phyloP scores from a whole-genome alignment of 2,329 filamentous ascomycete species.

The Pseudogymnoascus sp. region DNA sequence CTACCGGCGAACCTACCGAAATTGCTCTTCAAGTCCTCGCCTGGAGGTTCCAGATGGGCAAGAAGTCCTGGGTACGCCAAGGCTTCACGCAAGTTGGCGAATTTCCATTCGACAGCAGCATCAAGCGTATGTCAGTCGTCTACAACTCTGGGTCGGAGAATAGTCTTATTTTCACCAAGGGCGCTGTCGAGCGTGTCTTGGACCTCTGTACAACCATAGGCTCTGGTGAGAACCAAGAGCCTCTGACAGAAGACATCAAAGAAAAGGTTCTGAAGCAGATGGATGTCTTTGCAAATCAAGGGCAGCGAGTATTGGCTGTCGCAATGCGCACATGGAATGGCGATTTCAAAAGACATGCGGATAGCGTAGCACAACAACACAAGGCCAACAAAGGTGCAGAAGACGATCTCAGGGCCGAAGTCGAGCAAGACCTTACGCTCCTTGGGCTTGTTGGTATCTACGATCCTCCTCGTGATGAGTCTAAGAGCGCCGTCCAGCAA shows the following conservation, averaged over 20 bases:
- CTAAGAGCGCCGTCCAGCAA: conserved; percentile 49
- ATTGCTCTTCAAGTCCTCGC: conserved; percentile 62
- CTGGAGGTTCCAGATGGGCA: conserved; percentile 48
- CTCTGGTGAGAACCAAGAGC: conserved; percentile 32
- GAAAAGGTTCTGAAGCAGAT: conserved; percentile 46
- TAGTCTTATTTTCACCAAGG: conserved; percentile 49
- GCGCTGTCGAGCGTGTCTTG: conserved; percentile 54
- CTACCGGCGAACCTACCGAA: conserved; percentile 58
- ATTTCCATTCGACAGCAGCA: conserved; percentile 57
- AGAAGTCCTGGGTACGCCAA: conserved; percentile 33
- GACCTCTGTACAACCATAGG: conserved; percentile 45
- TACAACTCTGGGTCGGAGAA: conserved; percentile 33
- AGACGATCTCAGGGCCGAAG: conserved; percentile 27
- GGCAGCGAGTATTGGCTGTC: conserved; percentile 53
- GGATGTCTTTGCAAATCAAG: conserved; percentile 48
- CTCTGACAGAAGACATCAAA: conserved; percentile 35
- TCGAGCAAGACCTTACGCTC: conserved; percentile 48
- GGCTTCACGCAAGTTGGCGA: conserved; percentile 50
- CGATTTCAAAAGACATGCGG: conserved; percentile 12
- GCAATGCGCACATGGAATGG: conserved; percentile 34
- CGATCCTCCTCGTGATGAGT: conserved; percentile 53
- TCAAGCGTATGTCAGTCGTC: conserved; percentile 62
- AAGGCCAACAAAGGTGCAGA: conserved; percentile 18
- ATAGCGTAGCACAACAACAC: conserved; percentile 4
- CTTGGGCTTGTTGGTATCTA: conserved; percentile 51